phyloP scores from a whole-genome alignment of 2,329 filamentous ascomycete species.

The Akanthomyces muscarius region DNA sequence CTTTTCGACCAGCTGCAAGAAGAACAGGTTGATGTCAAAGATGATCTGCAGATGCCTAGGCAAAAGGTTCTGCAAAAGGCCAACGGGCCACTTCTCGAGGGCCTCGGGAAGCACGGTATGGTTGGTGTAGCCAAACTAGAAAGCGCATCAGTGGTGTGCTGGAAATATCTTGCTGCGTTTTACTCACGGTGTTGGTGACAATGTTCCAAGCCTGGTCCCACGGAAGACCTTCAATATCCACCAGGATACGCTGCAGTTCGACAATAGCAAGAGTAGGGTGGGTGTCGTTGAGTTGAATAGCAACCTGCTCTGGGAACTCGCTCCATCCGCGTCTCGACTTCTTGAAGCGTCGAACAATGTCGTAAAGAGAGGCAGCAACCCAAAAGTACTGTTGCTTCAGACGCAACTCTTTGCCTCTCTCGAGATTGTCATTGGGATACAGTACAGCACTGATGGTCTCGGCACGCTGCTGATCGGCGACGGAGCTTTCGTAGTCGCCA shows the following conservation, averaged over 20 bases:
- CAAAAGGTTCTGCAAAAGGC: conserved; percentile 84
- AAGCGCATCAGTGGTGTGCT: background rate
- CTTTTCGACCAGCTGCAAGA: conserved; percentile 87
- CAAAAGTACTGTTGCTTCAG: conserved; percentile 99
- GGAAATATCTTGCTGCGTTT: background rate
- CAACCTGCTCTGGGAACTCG: conserved; percentile 90
- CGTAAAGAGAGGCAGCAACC: conserved; percentile 93
- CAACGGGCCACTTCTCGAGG: conserved; percentile 96
- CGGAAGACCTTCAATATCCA: conserved; percentile 84
- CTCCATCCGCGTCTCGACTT: conserved; percentile 89
- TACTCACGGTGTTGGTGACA: conserved; percentile 60
- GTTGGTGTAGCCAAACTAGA: conserved; percentile 89
- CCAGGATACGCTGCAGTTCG: conserved; percentile 86
- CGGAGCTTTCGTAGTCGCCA: conserved; percentile 95
- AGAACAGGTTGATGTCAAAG: conserved; percentile 94
- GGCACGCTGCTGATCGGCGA: conserved; percentile 96
- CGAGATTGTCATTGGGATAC: conserved; percentile 96
- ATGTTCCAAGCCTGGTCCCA: conserved; percentile 93
- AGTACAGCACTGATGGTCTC: conserved; percentile 97
- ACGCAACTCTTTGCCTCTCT: conserved; percentile 92
- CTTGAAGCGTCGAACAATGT: conserved; percentile 97
- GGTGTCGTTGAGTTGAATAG: conserved; percentile 97
- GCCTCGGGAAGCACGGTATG: conserved; percentile 97
- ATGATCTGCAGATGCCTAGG: conserved; percentile 96
- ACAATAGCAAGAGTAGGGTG: conserved; percentile 96